Conservation (phyloP, 2,329 filamentous ascomycete species). For the Beauveria bassiana region DNA sequence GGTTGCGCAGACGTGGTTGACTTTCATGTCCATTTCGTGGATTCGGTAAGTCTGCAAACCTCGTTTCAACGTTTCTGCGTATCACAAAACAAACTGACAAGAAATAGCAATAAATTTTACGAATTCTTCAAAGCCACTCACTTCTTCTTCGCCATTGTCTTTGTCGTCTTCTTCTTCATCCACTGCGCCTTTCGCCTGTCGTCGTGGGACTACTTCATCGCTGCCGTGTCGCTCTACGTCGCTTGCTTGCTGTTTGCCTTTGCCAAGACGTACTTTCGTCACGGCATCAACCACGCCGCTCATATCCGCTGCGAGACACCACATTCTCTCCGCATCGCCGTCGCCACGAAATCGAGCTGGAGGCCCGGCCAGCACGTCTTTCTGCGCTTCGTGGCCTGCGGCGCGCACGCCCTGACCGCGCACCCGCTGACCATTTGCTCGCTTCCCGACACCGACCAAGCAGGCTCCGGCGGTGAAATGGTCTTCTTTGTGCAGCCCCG, state of each 20-base stretch:
- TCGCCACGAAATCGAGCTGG: constrained; percentile 40
- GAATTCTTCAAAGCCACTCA: constrained; percentile 56
- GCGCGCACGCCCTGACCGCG: constrained; percentile 34
- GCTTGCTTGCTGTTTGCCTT: constrained; percentile 35
- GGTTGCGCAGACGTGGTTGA: constrained; percentile 46
- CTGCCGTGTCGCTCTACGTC: constrained; percentile 31
- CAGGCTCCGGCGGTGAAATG: constrained; percentile 27
- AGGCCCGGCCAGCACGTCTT: constrained; percentile 47
- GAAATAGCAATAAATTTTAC: constrained; percentile 41
- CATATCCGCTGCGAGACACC: constrained; percentile 31
- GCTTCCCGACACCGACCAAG: constrained; percentile 26
- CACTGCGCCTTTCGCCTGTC: constrained; percentile 49
- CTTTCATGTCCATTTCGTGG: constrained; percentile 42
- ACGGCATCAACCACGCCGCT: constrained; percentile 39
- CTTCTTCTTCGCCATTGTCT: constrained; percentile 42
- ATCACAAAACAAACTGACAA: neutral
- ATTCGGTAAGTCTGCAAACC: constrained; percentile 33
- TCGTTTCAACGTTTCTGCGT: neutral
- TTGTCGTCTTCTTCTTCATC: constrained; percentile 52
- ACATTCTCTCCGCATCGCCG: constrained; percentile 29
- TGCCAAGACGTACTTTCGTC: constrained; percentile 40
- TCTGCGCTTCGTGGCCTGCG: constrained; percentile 41
- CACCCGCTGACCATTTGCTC: constrained; percentile 52
- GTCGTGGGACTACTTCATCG: constrained; percentile 57
- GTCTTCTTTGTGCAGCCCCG: constrained; percentile 46